A percentile compares a stretch with the other conserved stretches of the same genome.
These are phyloP conservation scores for Cyberlindnera meyerae DNA, from an alignment of 805 yeast genomes.

Conservation along the genomic window DNA sequence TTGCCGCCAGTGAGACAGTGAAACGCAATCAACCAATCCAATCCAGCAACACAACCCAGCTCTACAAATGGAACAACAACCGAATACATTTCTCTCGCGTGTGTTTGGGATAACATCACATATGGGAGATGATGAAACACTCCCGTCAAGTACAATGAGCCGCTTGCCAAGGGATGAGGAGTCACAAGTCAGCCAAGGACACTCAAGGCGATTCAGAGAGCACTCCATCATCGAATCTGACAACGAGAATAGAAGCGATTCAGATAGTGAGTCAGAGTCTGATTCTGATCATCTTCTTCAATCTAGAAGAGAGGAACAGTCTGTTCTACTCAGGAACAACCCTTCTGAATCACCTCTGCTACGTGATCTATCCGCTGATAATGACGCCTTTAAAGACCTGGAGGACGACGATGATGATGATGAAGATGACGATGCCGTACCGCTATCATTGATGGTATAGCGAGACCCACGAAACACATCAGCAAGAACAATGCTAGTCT, in stretches of 20 bases:
- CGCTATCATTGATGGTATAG: slow-evolving; percentile 21
- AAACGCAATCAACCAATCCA: background rate
- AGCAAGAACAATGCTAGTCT: too few species aligned
- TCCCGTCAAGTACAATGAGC: slow-evolving; percentile 17
- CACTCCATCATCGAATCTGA: slow-evolving; percentile 25
- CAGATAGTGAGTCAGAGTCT: slow-evolving; percentile 5
- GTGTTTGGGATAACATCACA: slow-evolving; percentile 49
- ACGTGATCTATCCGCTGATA: slow-evolving; percentile 4
- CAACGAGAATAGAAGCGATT: slow-evolving; percentile 15
- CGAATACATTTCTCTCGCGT: slow-evolving; percentile 50
- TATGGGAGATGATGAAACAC: slow-evolving; percentile 18
- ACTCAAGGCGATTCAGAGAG: slow-evolving; percentile 5
- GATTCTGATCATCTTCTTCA: background rate
- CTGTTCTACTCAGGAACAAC: slow-evolving; percentile 10
- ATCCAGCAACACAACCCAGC: too few species aligned
- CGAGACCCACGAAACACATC: slow-evolving; percentile 5
- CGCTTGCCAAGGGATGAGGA: slow-evolving; percentile 14
- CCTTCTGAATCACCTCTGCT: slow-evolving; percentile 11
- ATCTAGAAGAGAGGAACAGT: slow-evolving; percentile 1
- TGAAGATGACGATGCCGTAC: slow-evolving; percentile 21
- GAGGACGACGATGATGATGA: slow-evolving; percentile 14
- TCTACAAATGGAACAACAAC: slow-evolving; percentile 17
- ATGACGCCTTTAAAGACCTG: too few species aligned
- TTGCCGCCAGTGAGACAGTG: too few species aligned
- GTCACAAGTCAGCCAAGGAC: slow-evolving; percentile 4